Base-by-base conservation (phyloP, 257 asterid species). In the Echium plantagineum region DNA sequence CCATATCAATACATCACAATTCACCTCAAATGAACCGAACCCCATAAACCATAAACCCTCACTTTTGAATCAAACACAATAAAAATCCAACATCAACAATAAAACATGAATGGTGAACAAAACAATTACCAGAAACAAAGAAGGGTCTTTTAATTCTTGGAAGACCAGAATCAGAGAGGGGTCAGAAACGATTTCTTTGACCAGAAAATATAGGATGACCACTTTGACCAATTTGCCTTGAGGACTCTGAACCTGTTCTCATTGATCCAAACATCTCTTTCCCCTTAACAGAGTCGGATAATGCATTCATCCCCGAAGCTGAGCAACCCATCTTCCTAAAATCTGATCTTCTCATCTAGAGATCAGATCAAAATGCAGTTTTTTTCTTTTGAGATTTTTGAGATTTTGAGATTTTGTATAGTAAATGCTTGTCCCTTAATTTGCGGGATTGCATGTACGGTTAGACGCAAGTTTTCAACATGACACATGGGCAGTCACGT, bases 241-340 rank as follows among this genome's bases (percentile, higher is more conserved):
- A 85, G 58, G 70, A 93, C 75, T 84, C 64, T 85, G 86, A 93
- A 93, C 53, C 97, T 85, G 55, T 93, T 89, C 67, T 93, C 99
- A 63, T 89, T 89, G 89, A 93, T 93, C 99, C 99, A 93, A 55
- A 93, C 99, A 61, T 93, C 99, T 4, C 91, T 2, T 78, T 85
- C 51, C 96, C 89, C 55, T 84, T 84, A 30, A 81, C 96, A 72
- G 86, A 85, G 66, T 89, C 97, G 77, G 86, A 89, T n/a, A 93
- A 78, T 15, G 94, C 89, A 60, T 89, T 89, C 66, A 93, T 73
- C 56, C 99, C 99, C 38, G 99, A 93, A 73, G 89, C 78, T 47
- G 96, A 84, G 83, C 99, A 93, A 56, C 99, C 99, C 99, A 93
- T 93, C 67, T 62, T 53, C 47, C 21, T 17, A 42, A 42, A 42